Base-by-base conservation (phyloP, 768 basidiomycete species). In the Tricholomella constricta region DNA sequence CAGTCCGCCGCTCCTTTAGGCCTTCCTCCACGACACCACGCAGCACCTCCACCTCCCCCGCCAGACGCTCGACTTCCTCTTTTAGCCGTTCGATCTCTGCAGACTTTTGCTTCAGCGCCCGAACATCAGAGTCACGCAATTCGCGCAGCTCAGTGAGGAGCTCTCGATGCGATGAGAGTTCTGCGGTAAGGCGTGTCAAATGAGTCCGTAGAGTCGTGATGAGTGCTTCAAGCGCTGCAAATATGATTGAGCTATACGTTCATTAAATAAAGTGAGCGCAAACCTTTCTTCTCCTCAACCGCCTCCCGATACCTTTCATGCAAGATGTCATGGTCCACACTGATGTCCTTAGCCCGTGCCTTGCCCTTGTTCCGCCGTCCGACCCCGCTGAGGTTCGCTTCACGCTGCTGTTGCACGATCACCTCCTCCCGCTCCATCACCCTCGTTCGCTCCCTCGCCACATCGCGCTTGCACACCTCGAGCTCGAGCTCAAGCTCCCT, bases 211-310 rank as follows among this genome's bases (percentile, higher is more conserved):
- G 79, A 0, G 85, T 85, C 2, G 75, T 66, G 46, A 95, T 86
- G 6, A 96, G 74, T 0, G 86, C 82, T 68, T 96, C 94, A 2
- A 97, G 74, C 14, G 90, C 94, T 95, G 12, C 7, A 40, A 62
- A 9, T 25, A 50, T 25, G 14, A 49, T 62, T 47, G 63, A 51
- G 52, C 25, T 22, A 20, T 6, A 40, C n/a, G 68, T 71, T 78
- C 38, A 17, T 31, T n/a, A 48, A 14, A 44, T 22, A 27, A 34
- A 26, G 34, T 41, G 29, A n/a, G 9, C n/a, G 63, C 69, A 9
- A 45, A 93, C 92, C 91, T 77, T 91, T 91, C 68, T 94, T 94
- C 68, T 94, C 92, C 55, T 91, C 88, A 0, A 95, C 88, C 4
- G 83, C 88, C 58, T 90, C 87, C 51, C 79, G 78, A 59, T 94